Evolutionary conservation across 176 grass and related monocot species (phyloP).

Genomic region (Elaeis guineensis): DNA sequence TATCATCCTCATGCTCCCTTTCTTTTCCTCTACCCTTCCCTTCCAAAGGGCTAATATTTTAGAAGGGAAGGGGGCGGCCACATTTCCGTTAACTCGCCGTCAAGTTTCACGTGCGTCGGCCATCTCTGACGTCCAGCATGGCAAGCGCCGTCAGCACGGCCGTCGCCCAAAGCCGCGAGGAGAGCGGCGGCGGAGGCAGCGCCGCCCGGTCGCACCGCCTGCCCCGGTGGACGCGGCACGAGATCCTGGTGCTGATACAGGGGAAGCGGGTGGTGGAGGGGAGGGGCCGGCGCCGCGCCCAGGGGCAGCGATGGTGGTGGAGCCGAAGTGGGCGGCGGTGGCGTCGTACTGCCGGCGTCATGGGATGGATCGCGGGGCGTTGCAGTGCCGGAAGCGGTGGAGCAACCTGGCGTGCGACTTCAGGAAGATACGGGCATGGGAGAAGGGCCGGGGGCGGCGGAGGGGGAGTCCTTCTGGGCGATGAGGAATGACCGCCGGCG

Average conservation of each 20-base stretch:
- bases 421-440: slow-evolving; percentile 47
- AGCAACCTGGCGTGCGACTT: slow-evolving; percentile 53
- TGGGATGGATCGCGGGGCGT: slow-evolving; percentile 41
- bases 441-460: slow-evolving; percentile 10
- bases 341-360: slow-evolving; percentile 49
- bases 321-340: slow-evolving; percentile 50
- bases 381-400: slow-evolving; percentile 62
- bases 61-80: too few species aligned
- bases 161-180: too few species aligned
- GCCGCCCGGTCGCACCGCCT: background rate
- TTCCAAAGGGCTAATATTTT: too few species aligned
- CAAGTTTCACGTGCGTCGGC: too few species aligned
- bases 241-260: slow-evolving; percentile 52
- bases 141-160: too few species aligned
- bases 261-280: slow-evolving; percentile 30
- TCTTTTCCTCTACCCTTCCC: too few species aligned
- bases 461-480: slow-evolving; percentile 46
- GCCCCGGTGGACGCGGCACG: slow-evolving; percentile 51
- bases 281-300: slow-evolving; percentile 6
- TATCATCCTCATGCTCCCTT: too few species aligned
- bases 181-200: slow-evolving; percentile 28
- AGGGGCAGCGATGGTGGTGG: slow-evolving; percentile 2
- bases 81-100: too few species aligned
- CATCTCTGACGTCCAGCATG: too few species aligned
- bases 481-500: slow-evolving; percentile 41